Conservation (phyloP, 2,329 filamentous ascomycete genomes). For the Hirsutella thompsonii region DNA sequence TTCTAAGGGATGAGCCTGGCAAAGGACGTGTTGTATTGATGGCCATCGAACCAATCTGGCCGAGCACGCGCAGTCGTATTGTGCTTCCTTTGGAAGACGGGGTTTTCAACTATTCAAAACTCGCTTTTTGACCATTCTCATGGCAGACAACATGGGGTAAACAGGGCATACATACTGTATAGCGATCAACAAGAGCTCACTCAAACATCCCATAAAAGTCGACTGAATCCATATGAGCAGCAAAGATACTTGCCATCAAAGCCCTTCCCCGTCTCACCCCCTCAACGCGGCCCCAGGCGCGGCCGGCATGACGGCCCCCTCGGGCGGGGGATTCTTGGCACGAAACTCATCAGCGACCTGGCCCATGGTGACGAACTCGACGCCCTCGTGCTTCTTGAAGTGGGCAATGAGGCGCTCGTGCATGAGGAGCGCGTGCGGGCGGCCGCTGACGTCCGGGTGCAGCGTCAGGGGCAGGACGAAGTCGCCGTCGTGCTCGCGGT, state of each 20-base stretch:
- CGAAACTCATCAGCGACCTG: slow-evolving; percentile 65
- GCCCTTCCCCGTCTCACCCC: too few relatives aligned
- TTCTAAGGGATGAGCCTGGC: too few relatives aligned
- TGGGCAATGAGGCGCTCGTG: slow-evolving; percentile 55
- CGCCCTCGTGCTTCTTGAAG: slow-evolving; percentile 47
- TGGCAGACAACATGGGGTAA: too few relatives aligned
- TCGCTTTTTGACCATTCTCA: too few relatives aligned
- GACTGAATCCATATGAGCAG: too few relatives aligned
- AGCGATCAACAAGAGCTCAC: background rate
- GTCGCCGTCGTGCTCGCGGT: slow-evolving; percentile 63
- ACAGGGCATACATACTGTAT: background rate
- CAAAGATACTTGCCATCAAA: too few relatives aligned
- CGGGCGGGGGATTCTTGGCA: slow-evolving; percentile 42
- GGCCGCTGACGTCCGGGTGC: slow-evolving; percentile 59
- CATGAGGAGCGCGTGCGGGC: slow-evolving; percentile 62
- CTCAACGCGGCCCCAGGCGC: background rate
- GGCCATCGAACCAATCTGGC: too few relatives aligned
- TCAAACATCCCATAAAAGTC: too few relatives aligned
- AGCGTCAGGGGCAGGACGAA: slow-evolving; percentile 70
- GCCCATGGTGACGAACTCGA: slow-evolving; percentile 57
- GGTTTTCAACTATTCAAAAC: too few relatives aligned
- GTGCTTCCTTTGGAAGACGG: too few relatives aligned
- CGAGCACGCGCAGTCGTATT: too few relatives aligned
- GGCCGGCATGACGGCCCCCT: slow-evolving; percentile 47
- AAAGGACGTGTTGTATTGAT: too few relatives aligned